Base-by-base conservation (phyloP, 2,329 filamentous ascomycete species). In the Clonostachys solani region DNA sequence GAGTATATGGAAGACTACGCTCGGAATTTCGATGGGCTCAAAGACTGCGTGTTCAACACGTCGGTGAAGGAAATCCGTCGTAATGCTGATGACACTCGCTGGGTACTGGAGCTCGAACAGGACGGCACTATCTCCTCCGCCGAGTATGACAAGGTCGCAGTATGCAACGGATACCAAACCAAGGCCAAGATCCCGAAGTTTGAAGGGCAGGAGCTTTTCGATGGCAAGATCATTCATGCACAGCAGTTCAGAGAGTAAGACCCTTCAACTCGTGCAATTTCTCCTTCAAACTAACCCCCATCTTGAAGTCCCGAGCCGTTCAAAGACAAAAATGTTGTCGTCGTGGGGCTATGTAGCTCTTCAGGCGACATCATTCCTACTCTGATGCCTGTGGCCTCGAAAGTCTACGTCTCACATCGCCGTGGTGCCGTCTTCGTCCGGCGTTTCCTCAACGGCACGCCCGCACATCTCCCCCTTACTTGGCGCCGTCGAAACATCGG, bases 301-400 rank as follows among this genome's bases (percentile, higher is more conserved):
- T 29, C 23, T 19, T 23, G 16, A 18, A 48, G 59, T 13, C 56
- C 58, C 1, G 54, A 59, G 6, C 43, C 51, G 5, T 74, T 71
- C 54, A 59, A 63, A 13, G 65, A 58, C 9, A 69, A 73, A 50
- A 69, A 58, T 10, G 68, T 76, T 3, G 48, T 76, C 1, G 57
- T 77, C 0, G 58, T 75, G 3, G 73, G 73, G 5, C 54, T 74
- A 19, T 66, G 67, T 13, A 68, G 66, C 42, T 72, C 67, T 1
- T 55, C 56, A 2, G 57, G 54, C 17, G 61, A 63, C 17, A 58
- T 58, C 0, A 56, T 57, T 12, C 49, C 65, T 2, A 56, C 58
- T 7, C 56, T 74, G 6, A 55, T 63, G 0, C 57, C 58, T 0
- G 55, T 65, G 2, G 47, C 47, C 7, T 34, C 42, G 12, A 40